These are phyloP conservation scores for Rhizophora apiculata DNA, from an alignment of 345 rosid genomes.

Conservation along the genomic window DNA sequence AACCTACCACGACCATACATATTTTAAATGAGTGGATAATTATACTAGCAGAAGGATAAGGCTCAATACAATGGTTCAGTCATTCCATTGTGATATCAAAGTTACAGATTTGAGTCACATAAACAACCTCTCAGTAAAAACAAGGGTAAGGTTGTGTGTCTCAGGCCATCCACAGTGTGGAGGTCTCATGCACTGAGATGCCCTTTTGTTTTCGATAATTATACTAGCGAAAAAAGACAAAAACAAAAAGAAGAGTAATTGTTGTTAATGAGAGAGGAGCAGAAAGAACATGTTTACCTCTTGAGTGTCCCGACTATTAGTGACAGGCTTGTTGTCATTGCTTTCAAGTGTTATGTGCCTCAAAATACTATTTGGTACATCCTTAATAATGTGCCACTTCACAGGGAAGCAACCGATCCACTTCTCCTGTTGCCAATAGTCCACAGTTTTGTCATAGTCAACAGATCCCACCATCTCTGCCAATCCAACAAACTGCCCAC, in stretches of 20 bases:
- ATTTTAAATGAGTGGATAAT: neutral
- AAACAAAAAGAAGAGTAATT: neutral
- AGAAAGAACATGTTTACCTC: constrained; percentile 45
- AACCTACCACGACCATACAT: constrained; percentile 5
- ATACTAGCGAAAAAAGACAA: neutral
- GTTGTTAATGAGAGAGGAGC: constrained; percentile 1
- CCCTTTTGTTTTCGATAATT: too few relatives aligned
- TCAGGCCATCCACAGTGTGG: too few relatives aligned
- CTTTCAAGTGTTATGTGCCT: constrained; percentile 63
- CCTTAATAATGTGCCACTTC: constrained; percentile 82
- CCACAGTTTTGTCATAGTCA: constrained; percentile 64
- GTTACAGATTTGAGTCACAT: too few relatives aligned
- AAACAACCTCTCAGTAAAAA: too few relatives aligned
- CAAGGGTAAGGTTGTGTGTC: too few relatives aligned
- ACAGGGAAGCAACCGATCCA: constrained; percentile 78
- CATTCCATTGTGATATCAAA: too few relatives aligned
- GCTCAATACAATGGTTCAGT: too few relatives aligned
- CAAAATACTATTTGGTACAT: constrained; percentile 61
- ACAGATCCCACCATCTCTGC: constrained; percentile 78
- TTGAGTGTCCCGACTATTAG: constrained; percentile 82
- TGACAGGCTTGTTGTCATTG: constrained; percentile 78
- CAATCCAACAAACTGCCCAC: constrained; percentile 78
- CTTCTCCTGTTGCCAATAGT: constrained; percentile 84
- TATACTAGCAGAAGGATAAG: too few relatives aligned
- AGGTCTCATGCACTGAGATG: too few relatives aligned